Evolutionary conservation across 306 rosid genomes (phyloP).

Genomic region (Cucurbita maxima): DNA sequence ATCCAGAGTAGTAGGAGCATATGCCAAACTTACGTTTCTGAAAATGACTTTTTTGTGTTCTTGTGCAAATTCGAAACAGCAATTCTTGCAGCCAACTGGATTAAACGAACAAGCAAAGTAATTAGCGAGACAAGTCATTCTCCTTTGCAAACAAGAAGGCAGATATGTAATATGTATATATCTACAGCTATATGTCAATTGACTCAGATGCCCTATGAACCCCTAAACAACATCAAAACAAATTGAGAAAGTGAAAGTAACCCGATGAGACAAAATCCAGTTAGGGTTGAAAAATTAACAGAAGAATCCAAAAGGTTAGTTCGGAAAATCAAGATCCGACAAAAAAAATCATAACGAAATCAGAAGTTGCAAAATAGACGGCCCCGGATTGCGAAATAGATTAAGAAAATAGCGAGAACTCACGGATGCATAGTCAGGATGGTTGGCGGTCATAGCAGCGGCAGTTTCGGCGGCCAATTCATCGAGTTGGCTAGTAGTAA

Average conservation of each 20-base stretch:
- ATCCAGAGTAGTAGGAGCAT: neutral
- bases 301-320: neutral
- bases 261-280: neutral
- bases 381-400: neutral
- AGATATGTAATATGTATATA: neutral
- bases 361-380: neutral
- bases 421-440: conserved; percentile 84
- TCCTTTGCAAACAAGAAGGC: neutral
- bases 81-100: conserved; percentile 77
- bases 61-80: conserved; percentile 70
- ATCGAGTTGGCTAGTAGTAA: conserved; percentile 88
- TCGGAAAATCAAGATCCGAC: neutral
- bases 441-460: conserved; percentile 82
- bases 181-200: neutral
- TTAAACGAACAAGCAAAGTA: neutral
- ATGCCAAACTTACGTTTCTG: conserved; percentile 50
- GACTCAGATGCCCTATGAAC: neutral
- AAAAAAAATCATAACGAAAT: neutral
- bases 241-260: neutral
- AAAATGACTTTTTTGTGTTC: conserved; percentile 51
- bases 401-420: conserved; percentile 6
- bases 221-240: neutral
- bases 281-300: neutral
- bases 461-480: conserved; percentile 97
- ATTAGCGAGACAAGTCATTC: neutral